Conservation (phyloP, 169 alveolate genomes). For the Haemoproteus tartakovskyi region DNA sequence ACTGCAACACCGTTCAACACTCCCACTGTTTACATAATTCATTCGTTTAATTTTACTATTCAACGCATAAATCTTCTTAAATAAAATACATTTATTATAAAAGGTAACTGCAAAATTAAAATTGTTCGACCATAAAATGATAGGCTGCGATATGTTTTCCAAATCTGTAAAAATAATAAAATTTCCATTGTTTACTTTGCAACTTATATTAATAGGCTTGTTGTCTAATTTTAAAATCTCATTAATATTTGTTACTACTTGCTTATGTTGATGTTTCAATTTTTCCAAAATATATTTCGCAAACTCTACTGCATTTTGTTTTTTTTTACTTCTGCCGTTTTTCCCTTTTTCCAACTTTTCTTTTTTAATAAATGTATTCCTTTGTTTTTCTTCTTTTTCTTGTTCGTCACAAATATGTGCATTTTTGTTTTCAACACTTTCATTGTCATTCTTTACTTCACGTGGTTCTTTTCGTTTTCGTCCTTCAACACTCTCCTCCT, state of each 20-base stretch:
- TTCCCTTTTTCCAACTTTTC: neutral
- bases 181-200: slow-evolving; percentile 61
- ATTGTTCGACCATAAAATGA: slow-evolving; percentile 60
- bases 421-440: neutral
- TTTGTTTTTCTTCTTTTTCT: too few species aligned
- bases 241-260: slow-evolving; percentile 39
- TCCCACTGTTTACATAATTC: slow-evolving; percentile 46
- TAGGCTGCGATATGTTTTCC: slow-evolving; percentile 49
- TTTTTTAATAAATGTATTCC: neutral
- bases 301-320: neutral
- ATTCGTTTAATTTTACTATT: slow-evolving; percentile 62
- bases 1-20: too few species aligned
- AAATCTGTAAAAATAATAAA: slow-evolving; percentile 50
- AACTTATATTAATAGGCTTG: slow-evolving; percentile 51
- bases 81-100: slow-evolving; percentile 36
- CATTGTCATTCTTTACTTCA: neutral
- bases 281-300: slow-evolving; percentile 9
- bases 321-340: neutral
- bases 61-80: slow-evolving; percentile 56
- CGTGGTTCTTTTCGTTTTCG: neutral
- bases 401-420: neutral
- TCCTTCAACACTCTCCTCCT: neutral
- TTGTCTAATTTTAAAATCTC: slow-evolving; percentile 49
- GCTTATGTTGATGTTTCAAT: slow-evolving; percentile 18
- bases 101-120: slow-evolving; percentile 50